Evolutionary conservation across 176 grass and related monocot genomes (phyloP).

Genomic region (Olyra latifolia): DNA sequence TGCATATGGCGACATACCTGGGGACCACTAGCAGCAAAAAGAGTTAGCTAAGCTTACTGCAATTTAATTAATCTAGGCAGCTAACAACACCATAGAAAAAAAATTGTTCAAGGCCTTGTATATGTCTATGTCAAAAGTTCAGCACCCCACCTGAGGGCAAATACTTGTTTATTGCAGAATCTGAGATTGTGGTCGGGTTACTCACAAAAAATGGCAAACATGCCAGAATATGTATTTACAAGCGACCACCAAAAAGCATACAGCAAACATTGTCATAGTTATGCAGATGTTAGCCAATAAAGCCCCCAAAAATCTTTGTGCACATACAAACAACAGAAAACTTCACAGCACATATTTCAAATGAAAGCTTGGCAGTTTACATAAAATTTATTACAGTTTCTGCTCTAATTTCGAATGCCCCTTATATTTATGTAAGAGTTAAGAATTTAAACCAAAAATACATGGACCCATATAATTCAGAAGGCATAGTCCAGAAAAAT

Average conservation of each 20-base stretch:
- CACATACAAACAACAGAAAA: background rate
- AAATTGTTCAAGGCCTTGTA: background rate
- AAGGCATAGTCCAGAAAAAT: background rate
- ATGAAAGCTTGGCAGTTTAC: background rate
- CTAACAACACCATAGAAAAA: conserved; percentile 7
- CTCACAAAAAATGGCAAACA: background rate
- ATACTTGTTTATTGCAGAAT: background rate
- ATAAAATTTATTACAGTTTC: background rate
- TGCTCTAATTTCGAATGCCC: background rate
- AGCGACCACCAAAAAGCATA: background rate
- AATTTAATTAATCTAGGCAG: background rate
- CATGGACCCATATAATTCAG: background rate
- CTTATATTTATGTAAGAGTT: background rate
- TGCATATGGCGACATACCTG: background rate
- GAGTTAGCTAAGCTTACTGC: background rate
- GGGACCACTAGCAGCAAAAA: background rate
- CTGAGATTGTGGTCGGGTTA: background rate
- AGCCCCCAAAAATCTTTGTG: background rate
- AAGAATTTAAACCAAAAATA: background rate
- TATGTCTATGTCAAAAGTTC: background rate
- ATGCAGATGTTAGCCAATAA: background rate
- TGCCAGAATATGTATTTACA: background rate
- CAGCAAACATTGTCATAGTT: background rate
- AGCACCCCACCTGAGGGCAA: background rate
- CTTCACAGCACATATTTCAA: background rate